Percentiles rank a stretch among this genome's conserved stretches.
These are phyloP conservation scores for Claviceps purpurea DNA, from an alignment of 2,329 filamentous ascomycete species.

Conservation along the genomic window DNA sequence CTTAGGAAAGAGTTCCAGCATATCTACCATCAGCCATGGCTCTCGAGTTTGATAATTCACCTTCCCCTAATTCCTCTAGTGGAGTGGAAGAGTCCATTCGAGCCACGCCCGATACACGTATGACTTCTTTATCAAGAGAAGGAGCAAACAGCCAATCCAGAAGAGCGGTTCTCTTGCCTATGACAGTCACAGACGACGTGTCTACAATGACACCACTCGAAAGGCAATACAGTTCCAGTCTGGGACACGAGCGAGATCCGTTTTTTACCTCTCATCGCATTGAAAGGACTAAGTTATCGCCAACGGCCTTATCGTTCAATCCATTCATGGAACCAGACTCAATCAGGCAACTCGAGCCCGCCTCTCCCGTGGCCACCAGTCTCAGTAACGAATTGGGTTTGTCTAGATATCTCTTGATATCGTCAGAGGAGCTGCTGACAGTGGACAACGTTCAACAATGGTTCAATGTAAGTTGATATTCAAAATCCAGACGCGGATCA, in stretches of 20 bases:
- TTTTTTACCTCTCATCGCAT: conserved; percentile 31
- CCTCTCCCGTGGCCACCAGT: conserved; percentile 17
- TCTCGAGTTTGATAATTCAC: conserved; percentile 24
- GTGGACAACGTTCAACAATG: conserved; percentile 28
- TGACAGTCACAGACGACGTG: conserved; percentile 10
- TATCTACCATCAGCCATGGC: conserved; percentile 1
- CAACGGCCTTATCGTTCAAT: conserved; percentile 48
- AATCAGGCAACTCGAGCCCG: conserved; percentile 10
- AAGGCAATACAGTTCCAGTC: conserved; percentile 12
- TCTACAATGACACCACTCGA: conserved; percentile 13
- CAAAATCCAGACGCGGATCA: background rate
- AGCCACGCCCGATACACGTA: conserved; percentile 50
- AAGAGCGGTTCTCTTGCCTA: conserved; percentile 19
- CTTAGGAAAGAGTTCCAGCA: background rate
- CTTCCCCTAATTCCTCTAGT: conserved; percentile 38
- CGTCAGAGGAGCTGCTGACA: conserved; percentile 17
- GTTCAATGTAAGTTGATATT: conserved; percentile 27
- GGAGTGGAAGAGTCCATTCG: conserved; percentile 43
- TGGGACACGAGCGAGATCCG: conserved; percentile 34
- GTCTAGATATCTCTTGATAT: conserved; percentile 32
- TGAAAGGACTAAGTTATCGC: conserved; percentile 38
- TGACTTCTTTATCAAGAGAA: conserved; percentile 51
- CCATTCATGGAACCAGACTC: conserved; percentile 22
- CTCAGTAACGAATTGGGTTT: conserved; percentile 34
- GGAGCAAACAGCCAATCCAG: conserved; percentile 29